phyloP scores from a whole-genome alignment of 2,329 filamentous ascomycete species.

The Chrysosporium keratinophilum region DNA sequence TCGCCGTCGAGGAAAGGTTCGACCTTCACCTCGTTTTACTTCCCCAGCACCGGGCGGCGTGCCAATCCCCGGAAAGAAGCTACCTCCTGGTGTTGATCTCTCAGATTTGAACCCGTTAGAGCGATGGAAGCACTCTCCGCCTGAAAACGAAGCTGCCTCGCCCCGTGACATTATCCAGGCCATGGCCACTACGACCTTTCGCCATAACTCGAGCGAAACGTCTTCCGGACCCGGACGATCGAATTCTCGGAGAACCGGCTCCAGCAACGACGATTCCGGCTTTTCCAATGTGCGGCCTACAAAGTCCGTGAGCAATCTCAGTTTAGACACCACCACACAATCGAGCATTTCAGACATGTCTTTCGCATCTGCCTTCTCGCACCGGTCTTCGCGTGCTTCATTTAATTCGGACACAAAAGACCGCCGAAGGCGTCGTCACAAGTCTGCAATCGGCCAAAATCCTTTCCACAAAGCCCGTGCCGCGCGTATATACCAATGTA shows the following conservation, averaged over 20 bases:
- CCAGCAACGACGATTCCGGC: constrained; percentile 43
- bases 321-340: constrained; percentile 44
- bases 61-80: constrained; percentile 56
- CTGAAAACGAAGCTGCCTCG: constrained; percentile 58
- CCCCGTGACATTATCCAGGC: constrained; percentile 55
- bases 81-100: constrained; percentile 41
- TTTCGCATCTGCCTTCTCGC: constrained; percentile 47
- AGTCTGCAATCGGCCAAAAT: constrained; percentile 36
- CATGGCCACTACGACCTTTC: constrained; percentile 38
- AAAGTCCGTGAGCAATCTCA: constrained; percentile 45
- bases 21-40: constrained; percentile 50
- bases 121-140: constrained; percentile 59
- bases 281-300: constrained; percentile 42
- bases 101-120: constrained; percentile 53
- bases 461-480: constrained; percentile 33
- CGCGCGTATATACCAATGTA: constrained; percentile 47
- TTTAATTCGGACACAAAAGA: constrained; percentile 50
- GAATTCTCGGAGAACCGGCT: constrained; percentile 32
- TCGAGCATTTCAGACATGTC: constrained; percentile 47
- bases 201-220: constrained; percentile 23
- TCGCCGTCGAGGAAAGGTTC: constrained; percentile 68
- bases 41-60: constrained; percentile 63
- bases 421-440: constrained; percentile 46
- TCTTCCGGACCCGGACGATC: constrained; percentile 28
- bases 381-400: constrained; percentile 46